Evolutionary conservation across 257 asterid species (phyloP).

Genomic region (Leonotis leonurus): DNA sequence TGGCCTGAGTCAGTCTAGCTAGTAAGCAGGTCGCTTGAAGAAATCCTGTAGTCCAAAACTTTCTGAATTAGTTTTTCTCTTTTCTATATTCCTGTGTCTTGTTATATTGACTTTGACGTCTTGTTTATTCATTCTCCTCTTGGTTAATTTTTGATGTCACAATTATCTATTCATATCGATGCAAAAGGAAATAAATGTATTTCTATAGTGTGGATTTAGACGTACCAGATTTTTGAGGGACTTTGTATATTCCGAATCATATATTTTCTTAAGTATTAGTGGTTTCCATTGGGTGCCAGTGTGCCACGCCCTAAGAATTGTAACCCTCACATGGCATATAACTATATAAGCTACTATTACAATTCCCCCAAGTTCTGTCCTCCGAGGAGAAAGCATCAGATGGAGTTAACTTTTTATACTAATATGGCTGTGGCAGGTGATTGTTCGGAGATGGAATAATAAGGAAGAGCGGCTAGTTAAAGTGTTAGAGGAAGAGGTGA

Average conservation of each 20-base stretch:
- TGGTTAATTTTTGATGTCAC: not conserved
- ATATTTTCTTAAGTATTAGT: not conserved
- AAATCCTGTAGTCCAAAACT: not conserved
- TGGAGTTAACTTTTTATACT: not conserved
- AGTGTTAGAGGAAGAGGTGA: constrained; percentile 75
- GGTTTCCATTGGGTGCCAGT: not conserved
- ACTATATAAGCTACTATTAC: not conserved
- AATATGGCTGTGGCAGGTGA: constrained; percentile 43
- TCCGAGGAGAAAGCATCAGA: not conserved
- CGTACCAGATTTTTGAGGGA: not conserved
- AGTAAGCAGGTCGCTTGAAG: not conserved
- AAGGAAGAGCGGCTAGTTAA: constrained; percentile 60
- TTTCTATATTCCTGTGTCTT: not conserved
- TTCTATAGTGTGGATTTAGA: not conserved
- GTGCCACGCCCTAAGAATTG: not conserved
- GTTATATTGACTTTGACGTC: not conserved
- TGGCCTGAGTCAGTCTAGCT: not conserved
- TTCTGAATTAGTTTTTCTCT: not conserved
- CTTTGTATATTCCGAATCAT: no score
- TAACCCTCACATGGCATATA: not conserved
- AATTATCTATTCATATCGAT: no score
- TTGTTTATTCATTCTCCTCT: not conserved
- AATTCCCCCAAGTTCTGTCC: not conserved
- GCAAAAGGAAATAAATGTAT: no score
- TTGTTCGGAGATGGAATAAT: constrained; percentile 75